These are phyloP conservation scores for Ilex asprella DNA, from an alignment of 257 asterid genomes.

Conservation along the genomic window DNA sequence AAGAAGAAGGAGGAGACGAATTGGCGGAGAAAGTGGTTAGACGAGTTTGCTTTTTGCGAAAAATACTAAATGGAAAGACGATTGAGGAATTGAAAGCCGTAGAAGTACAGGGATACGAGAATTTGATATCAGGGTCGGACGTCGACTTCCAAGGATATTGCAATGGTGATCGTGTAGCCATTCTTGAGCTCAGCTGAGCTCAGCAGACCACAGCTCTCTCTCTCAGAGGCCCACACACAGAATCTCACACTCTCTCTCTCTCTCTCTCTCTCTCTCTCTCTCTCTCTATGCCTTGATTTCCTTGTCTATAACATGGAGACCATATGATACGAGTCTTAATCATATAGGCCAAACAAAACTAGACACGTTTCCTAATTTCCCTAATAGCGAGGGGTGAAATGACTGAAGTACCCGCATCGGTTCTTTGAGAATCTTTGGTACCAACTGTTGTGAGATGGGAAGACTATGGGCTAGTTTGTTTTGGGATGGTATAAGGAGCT, in stretches of 20 bases:
- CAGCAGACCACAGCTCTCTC: neutral
- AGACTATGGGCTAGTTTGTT: too few species aligned
- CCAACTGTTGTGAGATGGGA: too few species aligned
- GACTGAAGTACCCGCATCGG: too few species aligned
- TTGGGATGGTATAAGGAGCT: too few species aligned
- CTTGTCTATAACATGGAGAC: neutral
- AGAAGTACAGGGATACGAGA: neutral
- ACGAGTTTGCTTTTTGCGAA: slow-evolving; percentile 18
- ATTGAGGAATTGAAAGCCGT: slow-evolving; percentile 11
- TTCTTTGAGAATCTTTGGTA: too few species aligned
- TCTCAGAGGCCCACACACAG: neutral
- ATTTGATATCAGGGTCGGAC: slow-evolving; percentile 15
- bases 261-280: neutral
- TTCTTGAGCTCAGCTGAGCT: slow-evolving; percentile 18
- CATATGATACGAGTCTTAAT: too few species aligned
- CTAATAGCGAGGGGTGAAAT: too few species aligned
- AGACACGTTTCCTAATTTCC: too few species aligned
- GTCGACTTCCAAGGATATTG: slow-evolving; percentile 15
- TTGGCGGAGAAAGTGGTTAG: slow-evolving; percentile 15
- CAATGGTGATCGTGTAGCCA: slow-evolving; percentile 51
- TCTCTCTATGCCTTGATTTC: neutral
- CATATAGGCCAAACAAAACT: too few species aligned
- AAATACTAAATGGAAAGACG: slow-evolving; percentile 11
- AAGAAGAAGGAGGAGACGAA: slow-evolving; percentile 20
- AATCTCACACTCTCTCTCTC: neutral